Conservation (phyloP, 2,329 filamentous ascomycete species). For the Monosporascus sp. region DNA sequence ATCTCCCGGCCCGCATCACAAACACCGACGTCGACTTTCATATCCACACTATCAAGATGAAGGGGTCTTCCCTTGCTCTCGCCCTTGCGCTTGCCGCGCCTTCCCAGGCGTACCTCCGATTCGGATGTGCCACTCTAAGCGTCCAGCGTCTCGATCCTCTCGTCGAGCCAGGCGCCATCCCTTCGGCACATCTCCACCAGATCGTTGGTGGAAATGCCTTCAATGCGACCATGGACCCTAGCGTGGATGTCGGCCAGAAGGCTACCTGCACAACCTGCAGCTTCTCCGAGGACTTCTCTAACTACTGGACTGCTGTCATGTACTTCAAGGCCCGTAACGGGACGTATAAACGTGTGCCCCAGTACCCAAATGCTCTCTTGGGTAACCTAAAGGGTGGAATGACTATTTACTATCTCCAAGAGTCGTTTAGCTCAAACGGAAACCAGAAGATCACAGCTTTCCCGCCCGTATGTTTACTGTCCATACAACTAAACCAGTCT, state of each 20-base stretch:
- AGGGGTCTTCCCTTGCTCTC: slow-evolving; percentile 14
- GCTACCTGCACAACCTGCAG: slow-evolving; percentile 29
- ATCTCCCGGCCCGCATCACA: slow-evolving; percentile 6
- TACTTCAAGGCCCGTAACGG: slow-evolving; percentile 25
- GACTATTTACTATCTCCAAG: slow-evolving; percentile 36
- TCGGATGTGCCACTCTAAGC: slow-evolving; percentile 20
- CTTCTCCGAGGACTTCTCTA: slow-evolving; percentile 26
- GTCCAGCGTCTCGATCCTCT: slow-evolving; percentile 22
- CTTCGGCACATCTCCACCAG: slow-evolving; percentile 21
- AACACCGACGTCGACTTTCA: slow-evolving; percentile 11
- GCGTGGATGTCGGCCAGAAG: slow-evolving; percentile 18
- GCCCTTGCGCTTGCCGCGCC: slow-evolving; percentile 18
- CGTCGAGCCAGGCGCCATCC: slow-evolving; percentile 19
- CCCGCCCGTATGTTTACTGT: slow-evolving; percentile 18
- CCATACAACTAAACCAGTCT: not conserved
- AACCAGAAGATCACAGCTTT: slow-evolving; percentile 35
- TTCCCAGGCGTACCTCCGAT: slow-evolving; percentile 21
- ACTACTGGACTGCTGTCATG: slow-evolving; percentile 23
- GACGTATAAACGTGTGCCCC: slow-evolving; percentile 23
- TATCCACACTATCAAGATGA: slow-evolving; percentile 29
- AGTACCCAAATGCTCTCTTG: slow-evolving; percentile 24
- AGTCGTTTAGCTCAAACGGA: slow-evolving; percentile 32
- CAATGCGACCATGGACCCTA: slow-evolving; percentile 21
- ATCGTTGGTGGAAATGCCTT: slow-evolving; percentile 22
- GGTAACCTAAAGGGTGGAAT: slow-evolving; percentile 32